Base-by-base conservation (phyloP, 768 basidiomycete genomes). In the Tricholoma sp. region DNA sequence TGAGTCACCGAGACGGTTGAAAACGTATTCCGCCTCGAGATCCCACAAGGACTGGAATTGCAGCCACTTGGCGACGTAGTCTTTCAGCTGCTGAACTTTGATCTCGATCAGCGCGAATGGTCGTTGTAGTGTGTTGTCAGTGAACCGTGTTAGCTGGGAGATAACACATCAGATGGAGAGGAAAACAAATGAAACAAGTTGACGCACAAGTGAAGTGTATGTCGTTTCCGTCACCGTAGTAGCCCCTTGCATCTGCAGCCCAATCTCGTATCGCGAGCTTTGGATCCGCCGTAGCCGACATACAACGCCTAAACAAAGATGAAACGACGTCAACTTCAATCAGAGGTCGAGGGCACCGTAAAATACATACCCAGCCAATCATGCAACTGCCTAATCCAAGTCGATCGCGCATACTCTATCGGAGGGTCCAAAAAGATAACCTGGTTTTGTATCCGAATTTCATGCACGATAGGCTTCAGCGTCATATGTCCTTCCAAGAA, bases 41-140 rank as follows among this genome's bases (percentile, higher is more conserved):
- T 99, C 97, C 97, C 96, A 98, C 0, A 98, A 79, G 0, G 96
- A 96, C 72, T 98, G 97, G 82, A 99, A 98, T 66, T 96, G 95
- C 0, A 98, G 83, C 97, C 97, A 99, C 75, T 97, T 97, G 58
- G 81, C 91, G 51, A 98, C 94, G 71, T 99, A 99, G 47, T 88
- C 87, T 63, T 82, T 86, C 54, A 99, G 80, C 59, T 91, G 85
- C 57, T 89, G 87, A 14, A 94, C 86, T 72, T 97, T 97, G 63
- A 72, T 76, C 72, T 98, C 94, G 65, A 99, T 88, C 22, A 97
- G 78, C 0, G 81, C 71, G 70, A 99, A 94, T 0, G 96, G 93
- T 29, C 83, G 83, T 63, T 87, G 83, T 1, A 98, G 81, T 0
- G 86, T 85, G 52, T 81, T 77, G 56, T 91, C 88, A 6, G 81